These are phyloP conservation scores for Penicillium sp. DNA, from an alignment of 2,329 filamentous ascomycete species.

Conservation along the genomic window DNA sequence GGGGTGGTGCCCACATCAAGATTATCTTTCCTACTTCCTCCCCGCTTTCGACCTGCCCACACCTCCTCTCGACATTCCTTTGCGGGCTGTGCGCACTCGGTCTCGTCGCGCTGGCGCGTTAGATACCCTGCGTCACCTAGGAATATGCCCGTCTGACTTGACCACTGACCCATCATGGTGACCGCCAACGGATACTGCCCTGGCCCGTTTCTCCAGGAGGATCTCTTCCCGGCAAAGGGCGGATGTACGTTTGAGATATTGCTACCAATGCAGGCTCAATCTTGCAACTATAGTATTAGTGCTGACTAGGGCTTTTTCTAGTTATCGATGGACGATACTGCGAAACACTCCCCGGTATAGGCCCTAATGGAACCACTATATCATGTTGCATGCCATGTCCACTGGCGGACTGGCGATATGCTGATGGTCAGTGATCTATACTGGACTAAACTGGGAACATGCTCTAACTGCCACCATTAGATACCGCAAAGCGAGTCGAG, in stretches of 20 bases:
- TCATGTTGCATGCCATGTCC: constrained; percentile 91
- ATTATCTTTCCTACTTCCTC: not conserved
- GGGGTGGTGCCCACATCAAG: constrained; percentile 2
- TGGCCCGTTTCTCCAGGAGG: constrained; percentile 67
- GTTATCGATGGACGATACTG: constrained; percentile 65
- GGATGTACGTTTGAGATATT: constrained; percentile 61
- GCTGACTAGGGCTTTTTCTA: constrained; percentile 31
- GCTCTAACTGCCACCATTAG: constrained; percentile 30
- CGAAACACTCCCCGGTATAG: constrained; percentile 42
- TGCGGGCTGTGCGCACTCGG: constrained; percentile 23
- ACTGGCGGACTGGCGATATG: constrained; percentile 73
- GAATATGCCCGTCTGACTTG: constrained; percentile 18
- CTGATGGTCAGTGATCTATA: constrained; percentile 47
- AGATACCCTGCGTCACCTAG: constrained; percentile 6
- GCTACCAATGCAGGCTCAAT: not conserved
- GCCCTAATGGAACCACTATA: constrained; percentile 27
- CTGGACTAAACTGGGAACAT: too few relatives aligned
- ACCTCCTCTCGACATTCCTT: constrained; percentile 12
- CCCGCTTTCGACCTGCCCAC: constrained; percentile 12
- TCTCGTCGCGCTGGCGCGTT: constrained; percentile 29
- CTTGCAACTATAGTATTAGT: too few relatives aligned
- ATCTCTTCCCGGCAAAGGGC: constrained; percentile 58
- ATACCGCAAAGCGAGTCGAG: constrained; percentile 58
- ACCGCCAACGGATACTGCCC: constrained; percentile 58
- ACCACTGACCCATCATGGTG: constrained; percentile 24